Conservation (phyloP, 83 land plant species). For the Thuja plicata region DNA sequence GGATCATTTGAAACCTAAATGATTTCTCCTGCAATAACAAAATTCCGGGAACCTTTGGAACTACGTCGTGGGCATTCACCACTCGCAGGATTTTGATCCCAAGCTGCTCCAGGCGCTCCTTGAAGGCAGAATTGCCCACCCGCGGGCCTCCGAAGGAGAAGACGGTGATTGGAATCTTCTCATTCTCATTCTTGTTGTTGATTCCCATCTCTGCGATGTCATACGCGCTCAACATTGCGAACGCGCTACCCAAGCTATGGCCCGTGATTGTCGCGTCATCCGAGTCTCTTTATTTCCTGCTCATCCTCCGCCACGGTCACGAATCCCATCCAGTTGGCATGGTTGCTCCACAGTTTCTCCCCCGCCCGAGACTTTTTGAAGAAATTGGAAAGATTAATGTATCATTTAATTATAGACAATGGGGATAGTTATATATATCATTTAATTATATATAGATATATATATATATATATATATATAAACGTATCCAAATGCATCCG, state of each 20-base stretch:
- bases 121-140: slow-evolving; percentile 25
- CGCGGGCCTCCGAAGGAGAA: slow-evolving; percentile 31
- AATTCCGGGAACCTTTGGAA: slow-evolving; percentile 34
- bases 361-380: no score
- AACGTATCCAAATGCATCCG: no score
- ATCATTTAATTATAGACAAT: no score
- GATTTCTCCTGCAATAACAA: no score
- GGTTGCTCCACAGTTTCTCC: no score
- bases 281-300: slow-evolving; percentile 18
- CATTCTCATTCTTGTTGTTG: neutral
- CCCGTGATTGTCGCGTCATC: slow-evolving; percentile 39
- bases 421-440: no score
- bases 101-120: slow-evolving; percentile 22
- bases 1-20: slow-evolving; percentile 28
- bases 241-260: slow-evolving; percentile 58
- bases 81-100: slow-evolving; percentile 24
- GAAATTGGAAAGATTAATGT: slow-evolving; percentile 57
- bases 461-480: no score
- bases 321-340: no score
- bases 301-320: no score
- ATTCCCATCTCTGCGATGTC: slow-evolving; percentile 52
- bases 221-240: slow-evolving; percentile 62
- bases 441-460: no score
- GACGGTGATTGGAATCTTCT: slow-evolving; percentile 8
- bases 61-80: slow-evolving; percentile 36